These are phyloP conservation scores for Lentinula novae-zelandiae DNA, from an alignment of 1,284 basidiomycete species.

Conservation along the genomic window DNA sequence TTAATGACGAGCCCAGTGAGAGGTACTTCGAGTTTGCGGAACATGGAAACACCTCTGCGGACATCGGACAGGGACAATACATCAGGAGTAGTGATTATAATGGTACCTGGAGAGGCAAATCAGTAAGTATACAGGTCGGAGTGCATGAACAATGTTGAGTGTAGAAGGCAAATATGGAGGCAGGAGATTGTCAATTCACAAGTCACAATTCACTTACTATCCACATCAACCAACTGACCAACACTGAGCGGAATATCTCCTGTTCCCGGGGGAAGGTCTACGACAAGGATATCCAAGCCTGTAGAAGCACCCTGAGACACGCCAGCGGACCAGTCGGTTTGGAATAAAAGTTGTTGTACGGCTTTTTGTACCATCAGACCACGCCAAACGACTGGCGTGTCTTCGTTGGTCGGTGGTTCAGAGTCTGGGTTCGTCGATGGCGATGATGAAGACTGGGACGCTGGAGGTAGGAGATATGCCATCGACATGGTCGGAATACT, in stretches of 20 bases:
- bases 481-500: constrained; percentile 96
- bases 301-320: constrained; percentile 12
- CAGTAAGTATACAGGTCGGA: neutral
- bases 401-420: constrained; percentile 28
- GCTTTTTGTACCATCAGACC: constrained; percentile 99
- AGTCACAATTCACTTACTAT: constrained; percentile 52
- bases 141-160: too few species aligned
- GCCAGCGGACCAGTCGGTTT: constrained; percentile 84
- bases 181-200: neutral
- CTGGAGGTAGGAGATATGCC: constrained; percentile 75
- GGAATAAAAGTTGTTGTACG: constrained; percentile 94
- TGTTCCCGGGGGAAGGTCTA: constrained; percentile 98
- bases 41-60: constrained; percentile 91
- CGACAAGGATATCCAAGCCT: constrained; percentile 80
- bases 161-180: neutral
- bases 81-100: constrained; percentile 95
- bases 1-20: constrained; percentile 90
- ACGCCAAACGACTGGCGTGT: constrained; percentile 90
- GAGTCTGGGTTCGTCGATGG: constrained; percentile 17
- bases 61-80: constrained; percentile 93
- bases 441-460: constrained; percentile 30
- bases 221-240: constrained; percentile 85
- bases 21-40: constrained; percentile 86
- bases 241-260: constrained; percentile 94
- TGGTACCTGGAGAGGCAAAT: constrained; percentile 52